A percentile compares a stretch with the other conserved stretches of the same genome.
Conservation (phyloP, 2,329 filamentous ascomycete species). For the Hirsutella thompsonii region DNA sequence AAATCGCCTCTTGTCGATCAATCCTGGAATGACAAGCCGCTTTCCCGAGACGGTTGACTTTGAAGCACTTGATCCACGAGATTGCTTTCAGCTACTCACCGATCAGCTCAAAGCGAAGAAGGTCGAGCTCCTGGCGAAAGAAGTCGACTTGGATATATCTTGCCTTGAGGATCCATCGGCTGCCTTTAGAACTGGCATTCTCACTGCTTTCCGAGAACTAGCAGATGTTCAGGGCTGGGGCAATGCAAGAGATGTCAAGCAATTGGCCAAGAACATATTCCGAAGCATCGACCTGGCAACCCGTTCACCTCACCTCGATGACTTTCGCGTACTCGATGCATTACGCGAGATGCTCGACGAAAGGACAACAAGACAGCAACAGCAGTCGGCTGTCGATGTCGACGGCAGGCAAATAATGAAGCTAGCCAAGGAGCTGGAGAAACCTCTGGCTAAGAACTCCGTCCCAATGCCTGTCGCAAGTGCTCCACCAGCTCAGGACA, state of each 20-base stretch:
- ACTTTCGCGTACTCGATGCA: conserved; percentile 5
- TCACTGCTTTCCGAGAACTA: conserved; percentile 24
- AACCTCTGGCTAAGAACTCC: background rate
- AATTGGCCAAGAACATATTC: conserved; percentile 38
- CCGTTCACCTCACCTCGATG: conserved; percentile 6
- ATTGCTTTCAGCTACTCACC: conserved; percentile 24
- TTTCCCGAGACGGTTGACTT: conserved; percentile 53
- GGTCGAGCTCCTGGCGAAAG: conserved; percentile 5
- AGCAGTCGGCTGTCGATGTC: background rate
- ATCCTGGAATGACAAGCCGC: conserved; percentile 49
- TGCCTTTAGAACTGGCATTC: conserved; percentile 5
- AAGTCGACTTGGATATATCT: conserved; percentile 10
- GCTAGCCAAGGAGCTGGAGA: background rate
- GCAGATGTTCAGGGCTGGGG: conserved; percentile 39
- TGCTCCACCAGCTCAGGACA: too few species aligned
- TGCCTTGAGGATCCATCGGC: conserved; percentile 11
- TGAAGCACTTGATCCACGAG: conserved; percentile 22
- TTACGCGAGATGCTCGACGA: conserved; percentile 13
- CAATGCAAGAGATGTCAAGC: conserved; percentile 49
- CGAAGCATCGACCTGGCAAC: conserved; percentile 11
- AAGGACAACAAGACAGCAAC: background rate
- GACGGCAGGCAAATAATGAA: background rate
- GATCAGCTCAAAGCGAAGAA: conserved; percentile 24
- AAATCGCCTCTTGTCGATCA: conserved; percentile 45
- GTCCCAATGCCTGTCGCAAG: background rate